These are phyloP conservation scores for Nemania sp. DNA, from an alignment of 2,329 filamentous ascomycete species.

Conservation along the genomic window DNA sequence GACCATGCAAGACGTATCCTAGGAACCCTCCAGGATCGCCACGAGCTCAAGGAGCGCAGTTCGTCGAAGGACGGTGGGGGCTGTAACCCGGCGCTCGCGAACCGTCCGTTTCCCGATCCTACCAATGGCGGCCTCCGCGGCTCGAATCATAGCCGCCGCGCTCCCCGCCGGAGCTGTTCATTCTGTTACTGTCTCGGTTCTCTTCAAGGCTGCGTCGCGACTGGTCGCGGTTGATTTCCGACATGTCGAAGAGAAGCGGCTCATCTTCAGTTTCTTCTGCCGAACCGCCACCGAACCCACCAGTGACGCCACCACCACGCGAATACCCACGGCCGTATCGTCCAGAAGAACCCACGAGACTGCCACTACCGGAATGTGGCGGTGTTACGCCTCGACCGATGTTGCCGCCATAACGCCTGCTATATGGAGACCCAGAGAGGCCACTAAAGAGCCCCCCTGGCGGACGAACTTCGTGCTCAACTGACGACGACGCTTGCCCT, in stretches of 20 bases:
- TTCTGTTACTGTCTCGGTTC: constrained; percentile 45
- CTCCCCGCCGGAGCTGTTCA: constrained; percentile 45
- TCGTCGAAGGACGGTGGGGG: background rate
- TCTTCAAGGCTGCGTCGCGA: constrained; percentile 65
- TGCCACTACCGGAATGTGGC: constrained; percentile 42
- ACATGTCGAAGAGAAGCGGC: constrained; percentile 73
- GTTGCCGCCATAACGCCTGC: constrained; percentile 50
- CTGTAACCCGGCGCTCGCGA: background rate
- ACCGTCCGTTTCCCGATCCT: background rate
- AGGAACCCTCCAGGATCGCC: background rate
- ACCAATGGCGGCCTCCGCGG: constrained; percentile 38
- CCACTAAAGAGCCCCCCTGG: constrained; percentile 49
- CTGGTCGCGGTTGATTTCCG: constrained; percentile 65
- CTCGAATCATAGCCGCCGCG: constrained; percentile 46
- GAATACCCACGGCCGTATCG: constrained; percentile 43
- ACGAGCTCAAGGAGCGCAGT: background rate
- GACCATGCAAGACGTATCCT: background rate
- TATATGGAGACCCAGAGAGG: constrained; percentile 51
- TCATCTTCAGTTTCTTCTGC: constrained; percentile 66
- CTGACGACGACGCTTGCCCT: constrained; percentile 46
- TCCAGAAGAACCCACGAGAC: constrained; percentile 40
- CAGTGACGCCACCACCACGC: constrained; percentile 41
- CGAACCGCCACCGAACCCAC: constrained; percentile 50
- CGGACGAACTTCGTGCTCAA: constrained; percentile 51
- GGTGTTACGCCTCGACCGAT: constrained; percentile 42